Conservation (phyloP, 768 basidiomycete genomes). For the Filobasidium wieringae region DNA sequence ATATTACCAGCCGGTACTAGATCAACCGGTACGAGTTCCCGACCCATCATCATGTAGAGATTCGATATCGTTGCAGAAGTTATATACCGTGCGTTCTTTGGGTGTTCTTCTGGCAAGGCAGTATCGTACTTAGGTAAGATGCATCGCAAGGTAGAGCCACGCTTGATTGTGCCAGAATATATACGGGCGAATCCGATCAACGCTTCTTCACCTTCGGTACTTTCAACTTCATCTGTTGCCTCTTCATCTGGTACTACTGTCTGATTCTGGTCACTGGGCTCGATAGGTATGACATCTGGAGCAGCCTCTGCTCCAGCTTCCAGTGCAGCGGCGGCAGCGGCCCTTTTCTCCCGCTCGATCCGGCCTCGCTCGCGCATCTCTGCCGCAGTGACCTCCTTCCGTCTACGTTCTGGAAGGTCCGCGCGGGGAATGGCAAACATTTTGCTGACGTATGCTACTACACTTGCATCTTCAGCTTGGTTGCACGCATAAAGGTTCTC, state of each 20-base stretch:
- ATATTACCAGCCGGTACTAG: constrained; percentile 82
- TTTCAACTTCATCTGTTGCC: constrained; percentile 1
- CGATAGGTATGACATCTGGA: constrained; percentile 19
- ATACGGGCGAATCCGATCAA: constrained; percentile 86
- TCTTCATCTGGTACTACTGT: background rate
- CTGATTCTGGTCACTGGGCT: constrained; percentile 31
- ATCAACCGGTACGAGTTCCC: constrained; percentile 74
- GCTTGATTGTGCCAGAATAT: constrained; percentile 72
- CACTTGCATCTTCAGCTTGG: constrained; percentile 47
- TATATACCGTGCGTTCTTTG: constrained; percentile 56
- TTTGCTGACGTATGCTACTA: constrained; percentile 87
- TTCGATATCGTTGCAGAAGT: constrained; percentile 53
- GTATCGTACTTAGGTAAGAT: constrained; percentile 78
- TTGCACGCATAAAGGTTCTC: constrained; percentile 65
- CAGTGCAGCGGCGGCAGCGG: constrained; percentile 18
- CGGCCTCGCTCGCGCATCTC: constrained; percentile 62
- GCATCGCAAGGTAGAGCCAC: constrained; percentile 55
- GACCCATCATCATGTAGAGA: constrained; percentile 95
- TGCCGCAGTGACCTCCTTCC: constrained; percentile 62
- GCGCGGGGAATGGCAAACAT: constrained; percentile 84
- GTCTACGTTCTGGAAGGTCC: constrained; percentile 78
- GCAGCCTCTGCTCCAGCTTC: constrained; percentile 21
- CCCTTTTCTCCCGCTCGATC: constrained; percentile 39
- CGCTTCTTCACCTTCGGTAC: constrained; percentile 47
- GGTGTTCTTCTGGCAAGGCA: constrained; percentile 48